These are phyloP conservation scores for Penicillium sp. DNA, from an alignment of 2,329 filamentous ascomycete species.

Conservation along the genomic window DNA sequence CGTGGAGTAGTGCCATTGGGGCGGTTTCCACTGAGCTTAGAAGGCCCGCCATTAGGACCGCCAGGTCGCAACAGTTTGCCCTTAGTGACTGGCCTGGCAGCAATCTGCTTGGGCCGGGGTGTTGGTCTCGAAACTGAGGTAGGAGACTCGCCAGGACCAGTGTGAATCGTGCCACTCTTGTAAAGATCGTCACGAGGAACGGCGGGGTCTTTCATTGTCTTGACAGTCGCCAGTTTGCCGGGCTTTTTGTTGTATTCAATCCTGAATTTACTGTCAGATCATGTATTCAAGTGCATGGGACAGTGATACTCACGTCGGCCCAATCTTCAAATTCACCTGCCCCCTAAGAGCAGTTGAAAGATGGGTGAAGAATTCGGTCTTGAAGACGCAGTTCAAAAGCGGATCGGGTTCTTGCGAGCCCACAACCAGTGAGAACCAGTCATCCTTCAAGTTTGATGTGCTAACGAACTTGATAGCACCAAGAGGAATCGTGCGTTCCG, in stretches of 20 bases:
- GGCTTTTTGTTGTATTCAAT: constrained; percentile 99
- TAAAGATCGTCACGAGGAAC: constrained; percentile 73
- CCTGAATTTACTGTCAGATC: constrained; percentile 23
- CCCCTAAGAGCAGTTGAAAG: constrained; percentile 76
- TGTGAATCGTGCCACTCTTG: constrained; percentile 90
- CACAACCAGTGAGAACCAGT: constrained; percentile 92
- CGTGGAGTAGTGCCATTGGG: constrained; percentile 27
- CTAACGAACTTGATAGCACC: constrained; percentile 86
- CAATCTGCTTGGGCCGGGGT: constrained; percentile 79
- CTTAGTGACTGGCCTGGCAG: constrained; percentile 84
- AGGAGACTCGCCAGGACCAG: constrained; percentile 74
- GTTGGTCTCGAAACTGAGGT: constrained; percentile 79
- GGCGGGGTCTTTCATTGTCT: constrained; percentile 82
- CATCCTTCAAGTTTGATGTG: constrained; percentile 76
- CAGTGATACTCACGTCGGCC: constrained; percentile 52
- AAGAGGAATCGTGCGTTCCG: constrained; percentile 77
- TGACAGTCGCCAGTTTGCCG: constrained; percentile 82
- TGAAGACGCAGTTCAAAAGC: constrained; percentile 88
- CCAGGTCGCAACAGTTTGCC: constrained; percentile 90
- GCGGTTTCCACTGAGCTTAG: constrained; percentile 60
- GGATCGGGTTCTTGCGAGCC: constrained; percentile 93
- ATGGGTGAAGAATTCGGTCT: constrained; percentile 95
- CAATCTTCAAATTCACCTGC: constrained; percentile 76
- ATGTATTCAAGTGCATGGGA: constrained; percentile 13
- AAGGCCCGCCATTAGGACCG: constrained; percentile 76